Conservation (phyloP, 805 yeast species). For the Metschnikowia gruessii region DNA sequence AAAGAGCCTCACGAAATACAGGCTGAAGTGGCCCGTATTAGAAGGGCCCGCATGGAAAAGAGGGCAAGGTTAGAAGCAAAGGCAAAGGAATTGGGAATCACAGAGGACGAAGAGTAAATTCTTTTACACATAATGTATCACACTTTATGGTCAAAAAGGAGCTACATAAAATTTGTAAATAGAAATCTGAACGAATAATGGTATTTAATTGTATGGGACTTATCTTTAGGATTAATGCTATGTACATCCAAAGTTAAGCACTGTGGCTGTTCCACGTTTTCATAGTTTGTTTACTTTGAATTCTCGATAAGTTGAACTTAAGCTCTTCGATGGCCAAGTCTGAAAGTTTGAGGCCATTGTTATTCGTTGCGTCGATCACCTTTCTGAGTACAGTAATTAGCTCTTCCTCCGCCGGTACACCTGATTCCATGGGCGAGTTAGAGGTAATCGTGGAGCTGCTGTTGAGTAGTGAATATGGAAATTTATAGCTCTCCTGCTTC, state of each 20-base stretch:
- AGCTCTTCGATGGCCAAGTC: constrained; percentile 28
- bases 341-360: constrained; percentile 19
- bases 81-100: constrained; percentile 67
- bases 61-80: constrained; percentile 69
- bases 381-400: constrained; percentile 15
- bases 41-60: constrained; percentile 69
- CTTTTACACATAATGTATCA: not conserved
- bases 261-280: constrained; percentile 1
- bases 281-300: constrained; percentile 11
- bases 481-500: not conserved
- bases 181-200: constrained; percentile 2
- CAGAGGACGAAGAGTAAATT: constrained; percentile 35
- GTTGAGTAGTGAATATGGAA: constrained; percentile 6
- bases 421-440: not conserved
- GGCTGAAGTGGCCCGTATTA: constrained; percentile 86
- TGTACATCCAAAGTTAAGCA: not conserved
- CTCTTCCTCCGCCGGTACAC: constrained; percentile 13
- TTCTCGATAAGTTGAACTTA: constrained; percentile 20
- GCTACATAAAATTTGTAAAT: constrained; percentile 2
- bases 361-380: constrained; percentile 23
- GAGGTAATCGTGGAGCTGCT: not conserved
- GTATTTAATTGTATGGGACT: not conserved
- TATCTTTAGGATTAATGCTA: not conserved
- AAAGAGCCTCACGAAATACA: constrained; percentile 90
- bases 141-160: too few relatives aligned